A percentile compares a stretch with the other conserved stretches of the same genome.
Evolutionary conservation across 306 rosid genomes (phyloP).

Genomic region (Castanea mollissima): DNA sequence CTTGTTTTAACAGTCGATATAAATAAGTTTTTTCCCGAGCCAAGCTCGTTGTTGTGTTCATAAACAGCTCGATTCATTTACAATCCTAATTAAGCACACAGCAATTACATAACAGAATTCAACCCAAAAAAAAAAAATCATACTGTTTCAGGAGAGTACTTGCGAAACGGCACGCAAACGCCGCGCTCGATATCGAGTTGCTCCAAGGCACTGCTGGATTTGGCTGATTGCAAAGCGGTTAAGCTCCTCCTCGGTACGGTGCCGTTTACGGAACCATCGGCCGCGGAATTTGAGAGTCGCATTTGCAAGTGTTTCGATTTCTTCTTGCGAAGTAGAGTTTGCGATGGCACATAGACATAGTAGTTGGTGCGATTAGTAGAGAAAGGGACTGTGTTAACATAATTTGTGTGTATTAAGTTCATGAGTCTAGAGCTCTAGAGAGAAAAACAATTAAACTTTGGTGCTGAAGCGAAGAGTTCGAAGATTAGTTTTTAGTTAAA

Average conservation of each 20-base stretch:
- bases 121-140: constrained; percentile 24
- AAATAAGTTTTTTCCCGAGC: too few relatives aligned
- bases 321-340: neutral
- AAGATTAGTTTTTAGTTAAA: too few relatives aligned
- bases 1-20: too few relatives aligned
- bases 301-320: constrained; percentile 6
- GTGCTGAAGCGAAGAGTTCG: neutral
- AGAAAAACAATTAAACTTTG: too few relatives aligned
- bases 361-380: neutral
- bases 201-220: constrained; percentile 72
- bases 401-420: constrained; percentile 45
- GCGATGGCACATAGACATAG: neutral
- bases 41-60: too few relatives aligned
- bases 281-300: constrained; percentile 41
- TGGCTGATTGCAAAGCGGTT: constrained; percentile 22
- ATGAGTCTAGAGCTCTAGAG: constrained; percentile 18
- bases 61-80: too few relatives aligned
- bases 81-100: neutral
- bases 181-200: constrained; percentile 98
- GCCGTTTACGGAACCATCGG: constrained; percentile 34
- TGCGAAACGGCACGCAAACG: constrained; percentile 92
- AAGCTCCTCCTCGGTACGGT: constrained; percentile 16
- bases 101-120: constrained; percentile 1
- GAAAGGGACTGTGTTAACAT: constrained; percentile 22
- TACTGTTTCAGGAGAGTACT: constrained; percentile 92